Evolutionary conservation across 495 filamentous ascomycete species (phyloP).

Genomic region (Penicillium longicatenatum): DNA sequence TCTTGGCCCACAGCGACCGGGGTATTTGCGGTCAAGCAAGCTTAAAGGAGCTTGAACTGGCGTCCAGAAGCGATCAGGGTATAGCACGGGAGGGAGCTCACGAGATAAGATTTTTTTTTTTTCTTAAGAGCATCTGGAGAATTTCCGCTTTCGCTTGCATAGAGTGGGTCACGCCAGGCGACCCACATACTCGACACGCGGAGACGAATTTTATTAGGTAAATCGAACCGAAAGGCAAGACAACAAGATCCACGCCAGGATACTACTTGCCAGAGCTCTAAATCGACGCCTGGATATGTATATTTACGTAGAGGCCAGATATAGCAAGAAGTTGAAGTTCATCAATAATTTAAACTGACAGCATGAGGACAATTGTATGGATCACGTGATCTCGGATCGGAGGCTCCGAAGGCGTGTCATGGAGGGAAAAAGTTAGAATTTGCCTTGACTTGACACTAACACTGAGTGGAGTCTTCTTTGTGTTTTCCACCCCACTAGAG

Average conservation of each 20-base stretch:
- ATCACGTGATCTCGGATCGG: too few species aligned
- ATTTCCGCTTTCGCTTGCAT: conserved; percentile 28
- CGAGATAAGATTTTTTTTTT: conserved; percentile 6
- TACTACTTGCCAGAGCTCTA: neutral
- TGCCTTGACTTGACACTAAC: too few species aligned
- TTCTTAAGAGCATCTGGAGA: neutral
- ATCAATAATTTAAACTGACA: too few species aligned
- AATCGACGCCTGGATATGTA: neutral
- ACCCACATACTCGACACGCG: conserved; percentile 13
- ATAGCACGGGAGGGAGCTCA: neutral
- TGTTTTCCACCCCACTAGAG: too few species aligned
- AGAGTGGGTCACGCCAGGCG: conserved; percentile 11
- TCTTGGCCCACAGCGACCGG: conserved; percentile 11
- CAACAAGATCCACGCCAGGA: conserved; percentile 3
- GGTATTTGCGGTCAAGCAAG: neutral
- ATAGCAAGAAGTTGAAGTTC: too few species aligned
- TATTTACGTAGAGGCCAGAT: too few species aligned
- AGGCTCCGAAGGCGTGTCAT: too few species aligned
- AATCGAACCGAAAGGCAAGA: conserved; percentile 17
- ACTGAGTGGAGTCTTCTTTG: too few species aligned
- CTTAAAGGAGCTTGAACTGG: neutral
- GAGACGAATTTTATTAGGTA: conserved; percentile 30
- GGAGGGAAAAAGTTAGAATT: too few species aligned
- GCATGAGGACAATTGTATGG: too few species aligned
- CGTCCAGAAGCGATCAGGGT: neutral